These are phyloP conservation scores for Tritrichomonas musculus DNA, from an alignment of 208 protist species.

Conservation along the genomic window DNA sequence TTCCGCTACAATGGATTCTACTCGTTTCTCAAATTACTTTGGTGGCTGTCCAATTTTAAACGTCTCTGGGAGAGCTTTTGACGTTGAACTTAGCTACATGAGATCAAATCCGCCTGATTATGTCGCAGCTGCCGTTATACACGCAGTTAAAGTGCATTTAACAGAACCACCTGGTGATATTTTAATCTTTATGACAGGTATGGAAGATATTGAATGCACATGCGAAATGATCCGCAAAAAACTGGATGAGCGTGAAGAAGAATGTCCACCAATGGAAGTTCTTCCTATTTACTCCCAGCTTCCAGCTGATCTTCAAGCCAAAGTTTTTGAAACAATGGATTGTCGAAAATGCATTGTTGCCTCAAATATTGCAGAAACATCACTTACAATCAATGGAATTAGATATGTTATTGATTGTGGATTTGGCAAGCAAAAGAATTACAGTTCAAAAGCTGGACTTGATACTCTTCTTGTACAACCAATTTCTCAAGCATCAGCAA, in stretches of 20 bases:
- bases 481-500: slow-evolving; percentile 84
- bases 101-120: slow-evolving; percentile 41
- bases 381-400: slow-evolving; percentile 91
- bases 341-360: slow-evolving; percentile 92
- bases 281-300: slow-evolving; percentile 83
- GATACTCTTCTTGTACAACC: slow-evolving; percentile 71
- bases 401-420: slow-evolving; percentile 81
- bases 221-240: slow-evolving; percentile 52
- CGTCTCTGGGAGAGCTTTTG: slow-evolving; percentile 88
- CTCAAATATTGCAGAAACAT: slow-evolving; percentile 99
- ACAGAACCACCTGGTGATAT: slow-evolving; percentile 84
- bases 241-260: slow-evolving; percentile 43
- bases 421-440: slow-evolving; percentile 93
- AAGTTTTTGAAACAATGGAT: slow-evolving; percentile 50
- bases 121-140: slow-evolving; percentile 40
- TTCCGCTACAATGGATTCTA: slow-evolving; percentile 94
- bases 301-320: slow-evolving; percentile 69
- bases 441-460: slow-evolving; percentile 28
- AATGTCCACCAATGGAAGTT: slow-evolving; percentile 57
- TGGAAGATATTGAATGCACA: slow-evolving; percentile 89
- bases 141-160: slow-evolving; percentile 55
- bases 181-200: slow-evolving; percentile 98
- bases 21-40: slow-evolving; percentile 85
- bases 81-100: slow-evolving; percentile 47
- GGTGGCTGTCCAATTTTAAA: slow-evolving; percentile 73